These are phyloP conservation scores for Mortierella sp. DNA, from an alignment of 371 early-diverging fungal genomes.

Conservation along the genomic window DNA sequence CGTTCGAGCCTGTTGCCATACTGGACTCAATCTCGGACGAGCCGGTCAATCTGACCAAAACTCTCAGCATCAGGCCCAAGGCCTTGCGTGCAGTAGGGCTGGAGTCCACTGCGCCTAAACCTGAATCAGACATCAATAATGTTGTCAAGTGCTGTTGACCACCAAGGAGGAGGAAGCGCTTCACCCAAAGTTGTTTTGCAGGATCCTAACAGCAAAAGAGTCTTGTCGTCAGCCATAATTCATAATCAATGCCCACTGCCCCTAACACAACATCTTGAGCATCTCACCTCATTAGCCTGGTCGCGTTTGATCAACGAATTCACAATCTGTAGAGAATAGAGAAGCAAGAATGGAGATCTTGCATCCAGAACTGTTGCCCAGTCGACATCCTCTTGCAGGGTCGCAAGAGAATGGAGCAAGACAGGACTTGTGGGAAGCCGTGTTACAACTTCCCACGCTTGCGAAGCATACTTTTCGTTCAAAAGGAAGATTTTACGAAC, in stretches of 20 bases:
- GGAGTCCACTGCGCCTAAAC: conserved; percentile 32
- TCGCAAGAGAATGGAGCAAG: conserved; percentile 44
- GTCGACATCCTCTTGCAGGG: conserved; percentile 39
- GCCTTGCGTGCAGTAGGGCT: conserved; percentile 40
- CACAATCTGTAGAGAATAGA: conserved; percentile 61
- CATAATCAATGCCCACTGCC: not conserved
- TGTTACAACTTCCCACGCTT: conserved; percentile 58
- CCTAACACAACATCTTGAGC: not conserved
- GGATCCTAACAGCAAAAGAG: conserved; percentile 11
- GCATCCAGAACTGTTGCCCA: conserved; percentile 56
- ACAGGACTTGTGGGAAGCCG: conserved; percentile 59
- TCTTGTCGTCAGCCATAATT: not conserved
- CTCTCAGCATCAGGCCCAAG: conserved; percentile 42
- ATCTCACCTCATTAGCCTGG: conserved; percentile 25
- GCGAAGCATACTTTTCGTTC: conserved; percentile 60
- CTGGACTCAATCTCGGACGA: conserved; percentile 27
- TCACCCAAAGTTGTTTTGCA: conserved; percentile 39
- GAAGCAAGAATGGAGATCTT: conserved; percentile 59
- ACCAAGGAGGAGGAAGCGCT: conserved; percentile 50
- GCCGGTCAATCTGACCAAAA: conserved; percentile 43
- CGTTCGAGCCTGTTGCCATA: conserved; percentile 15
- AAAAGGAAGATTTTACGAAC: conserved; percentile 58
- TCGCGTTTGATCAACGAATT: conserved; percentile 54
- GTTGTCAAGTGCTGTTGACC: conserved; percentile 51
- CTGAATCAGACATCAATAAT: conserved; percentile 52